Conservation (phyloP, 164 flowering plant genomes). For the Magnolia changhungtana region DNA sequence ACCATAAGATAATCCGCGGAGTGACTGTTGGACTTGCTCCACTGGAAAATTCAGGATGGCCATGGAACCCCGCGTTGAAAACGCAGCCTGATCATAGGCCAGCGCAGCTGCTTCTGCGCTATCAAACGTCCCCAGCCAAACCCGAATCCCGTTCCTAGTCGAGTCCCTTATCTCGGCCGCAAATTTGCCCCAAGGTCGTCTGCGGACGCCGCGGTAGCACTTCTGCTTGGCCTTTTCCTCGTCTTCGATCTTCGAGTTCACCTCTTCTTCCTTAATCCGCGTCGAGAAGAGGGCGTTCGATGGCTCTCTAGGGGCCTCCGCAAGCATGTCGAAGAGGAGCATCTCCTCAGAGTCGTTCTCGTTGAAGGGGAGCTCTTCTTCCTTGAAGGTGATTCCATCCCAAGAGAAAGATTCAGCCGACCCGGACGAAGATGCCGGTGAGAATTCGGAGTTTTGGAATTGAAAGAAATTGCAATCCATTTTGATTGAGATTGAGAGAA, state of each 20-base stretch:
- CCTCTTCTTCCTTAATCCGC: slow-evolving; percentile 26
- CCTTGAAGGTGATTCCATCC: slow-evolving; percentile 1
- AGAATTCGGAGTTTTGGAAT: slow-evolving; percentile 20
- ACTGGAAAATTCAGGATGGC: slow-evolving; percentile 59
- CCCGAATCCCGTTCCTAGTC: slow-evolving; percentile 57
- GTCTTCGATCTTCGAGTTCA: slow-evolving; percentile 11
- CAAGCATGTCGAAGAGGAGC: slow-evolving; percentile 40
- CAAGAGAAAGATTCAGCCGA: slow-evolving; percentile 18
- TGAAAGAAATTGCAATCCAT: slow-evolving; percentile 14
- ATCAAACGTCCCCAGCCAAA: slow-evolving; percentile 80
- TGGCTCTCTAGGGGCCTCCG: slow-evolving; percentile 21
- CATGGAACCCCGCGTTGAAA: slow-evolving; percentile 43
- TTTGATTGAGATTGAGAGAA: slow-evolving; percentile 12
- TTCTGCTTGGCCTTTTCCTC: slow-evolving; percentile 13
- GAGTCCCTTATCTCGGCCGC: slow-evolving; percentile 78
- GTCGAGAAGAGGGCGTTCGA: background rate
- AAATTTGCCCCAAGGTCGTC: slow-evolving; percentile 63
- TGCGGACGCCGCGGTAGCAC: slow-evolving; percentile 39
- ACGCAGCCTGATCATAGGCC: slow-evolving; percentile 75
- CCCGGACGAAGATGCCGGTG: slow-evolving; percentile 19
- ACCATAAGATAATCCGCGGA: slow-evolving; percentile 32
- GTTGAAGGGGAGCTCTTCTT: slow-evolving; percentile 42
- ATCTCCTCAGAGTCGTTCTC: slow-evolving; percentile 60
- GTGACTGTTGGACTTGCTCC: slow-evolving; percentile 46
- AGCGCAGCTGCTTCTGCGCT: slow-evolving; percentile 72